phyloP scores from a whole-genome alignment of 2,329 filamentous ascomycete species.

The Trichoderma harzianum region DNA sequence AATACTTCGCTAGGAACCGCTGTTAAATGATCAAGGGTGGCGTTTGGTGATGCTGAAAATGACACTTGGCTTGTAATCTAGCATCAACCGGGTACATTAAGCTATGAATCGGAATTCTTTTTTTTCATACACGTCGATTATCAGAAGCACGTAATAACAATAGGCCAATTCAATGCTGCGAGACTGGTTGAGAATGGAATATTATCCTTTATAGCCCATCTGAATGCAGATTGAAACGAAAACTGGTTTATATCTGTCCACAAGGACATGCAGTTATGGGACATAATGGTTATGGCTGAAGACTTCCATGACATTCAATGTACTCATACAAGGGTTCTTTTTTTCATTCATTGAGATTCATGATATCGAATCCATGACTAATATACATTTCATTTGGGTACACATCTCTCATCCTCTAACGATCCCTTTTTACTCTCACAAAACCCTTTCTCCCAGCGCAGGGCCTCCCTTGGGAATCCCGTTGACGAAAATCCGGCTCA shows the following conservation, averaged over 20 bases:
- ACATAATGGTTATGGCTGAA: not conserved
- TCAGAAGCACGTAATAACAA: not conserved
- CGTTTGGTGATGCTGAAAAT: conserved; percentile 18
- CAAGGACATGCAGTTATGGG: not conserved
- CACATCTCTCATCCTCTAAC: not conserved
- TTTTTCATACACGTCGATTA: not conserved
- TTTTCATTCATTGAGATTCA: not conserved
- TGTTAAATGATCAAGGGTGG: conserved; percentile 15
- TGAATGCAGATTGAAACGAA: too few species aligned
- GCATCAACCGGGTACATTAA: conserved; percentile 14
- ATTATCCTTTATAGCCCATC: not conserved
- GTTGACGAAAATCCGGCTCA: conserved; percentile 45
- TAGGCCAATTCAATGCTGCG: not conserved
- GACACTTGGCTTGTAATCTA: conserved; percentile 16
- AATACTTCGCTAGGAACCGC: conserved; percentile 12
- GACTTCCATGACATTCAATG: not conserved
- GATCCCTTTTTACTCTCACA: conserved; percentile 22
- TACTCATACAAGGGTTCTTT: not conserved
- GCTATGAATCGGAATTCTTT: conserved; percentile 12
- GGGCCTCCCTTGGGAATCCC: conserved; percentile 36
- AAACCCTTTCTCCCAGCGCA: conserved; percentile 38
- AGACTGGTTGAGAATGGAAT: not conserved
- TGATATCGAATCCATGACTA: not conserved
- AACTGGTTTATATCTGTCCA: not conserved
- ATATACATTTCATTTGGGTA: conserved; percentile 7